Percentiles rank a stretch among this genome's conserved stretches.
Conservation (phyloP, 192 early-diverging fungal genomes). For the Phlyctochytrium planicorne region DNA sequence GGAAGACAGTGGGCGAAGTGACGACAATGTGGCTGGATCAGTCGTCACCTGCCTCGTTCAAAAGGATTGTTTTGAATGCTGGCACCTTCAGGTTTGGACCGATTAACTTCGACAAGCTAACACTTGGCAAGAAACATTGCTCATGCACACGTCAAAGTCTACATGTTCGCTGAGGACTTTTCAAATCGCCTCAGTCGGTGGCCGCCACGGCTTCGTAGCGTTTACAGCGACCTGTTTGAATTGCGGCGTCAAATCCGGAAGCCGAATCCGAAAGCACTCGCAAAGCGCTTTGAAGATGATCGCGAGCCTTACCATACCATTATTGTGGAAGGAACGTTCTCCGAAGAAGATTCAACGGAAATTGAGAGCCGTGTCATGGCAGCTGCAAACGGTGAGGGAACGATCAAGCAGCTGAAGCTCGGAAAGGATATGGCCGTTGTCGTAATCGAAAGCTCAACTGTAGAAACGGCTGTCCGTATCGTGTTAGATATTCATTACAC, state of each 20-base stretch:
- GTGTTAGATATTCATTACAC: neutral
- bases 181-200: neutral
- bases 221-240: slow-evolving; percentile 8
- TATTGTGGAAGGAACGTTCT: slow-evolving; percentile 8
- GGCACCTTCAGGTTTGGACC: slow-evolving; percentile 3
- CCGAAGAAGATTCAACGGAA: neutral
- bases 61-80: slow-evolving; percentile 21
- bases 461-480: neutral
- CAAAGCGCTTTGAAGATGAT: neutral
- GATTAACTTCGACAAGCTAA: neutral
- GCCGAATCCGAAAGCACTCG: slow-evolving; percentile 3
- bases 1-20: slow-evolving; percentile 10
- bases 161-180: slow-evolving; percentile 4
- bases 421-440: neutral
- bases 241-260: slow-evolving; percentile 17
- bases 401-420: neutral
- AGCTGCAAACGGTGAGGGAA: neutral
- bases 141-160: slow-evolving; percentile 25
- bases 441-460: neutral
- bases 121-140: slow-evolving; percentile 16
- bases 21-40: neutral
- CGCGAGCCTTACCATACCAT: no score
- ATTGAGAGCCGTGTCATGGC: slow-evolving; percentile 3
- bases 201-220: neutral
- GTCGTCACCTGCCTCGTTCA: neutral